Evolutionary conservation across 2,329 filamentous ascomycete species (phyloP).

Genomic region (Septoria linicola): DNA sequence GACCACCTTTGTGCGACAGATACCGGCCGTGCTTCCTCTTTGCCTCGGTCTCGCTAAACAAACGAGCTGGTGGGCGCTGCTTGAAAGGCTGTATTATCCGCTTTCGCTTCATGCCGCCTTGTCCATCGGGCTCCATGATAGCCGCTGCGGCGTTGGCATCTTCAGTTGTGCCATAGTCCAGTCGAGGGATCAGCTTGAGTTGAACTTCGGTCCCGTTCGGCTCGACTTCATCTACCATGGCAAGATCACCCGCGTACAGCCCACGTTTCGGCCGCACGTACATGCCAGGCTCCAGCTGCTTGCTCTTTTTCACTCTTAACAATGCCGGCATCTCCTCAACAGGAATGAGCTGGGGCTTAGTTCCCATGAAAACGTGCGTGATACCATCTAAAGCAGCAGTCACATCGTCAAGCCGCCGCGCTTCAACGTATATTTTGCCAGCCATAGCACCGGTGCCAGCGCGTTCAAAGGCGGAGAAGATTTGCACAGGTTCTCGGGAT

Average conservation of each 20-base stretch:
- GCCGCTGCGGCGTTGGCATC: conserved; percentile 57
- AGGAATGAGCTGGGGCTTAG: conserved; percentile 82
- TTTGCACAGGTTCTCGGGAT: conserved; percentile 76
- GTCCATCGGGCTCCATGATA: conserved; percentile 34
- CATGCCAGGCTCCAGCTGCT: conserved; percentile 78
- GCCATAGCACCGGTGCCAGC: conserved; percentile 72
- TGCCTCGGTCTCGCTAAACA: conserved; percentile 92
- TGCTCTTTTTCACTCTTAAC: conserved; percentile 83
- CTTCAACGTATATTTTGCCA: conserved; percentile 94
- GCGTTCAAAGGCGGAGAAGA: conserved; percentile 90
- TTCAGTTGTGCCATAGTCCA: conserved; percentile 88
- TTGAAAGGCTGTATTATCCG: conserved; percentile 50
- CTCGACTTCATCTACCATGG: conserved; percentile 87
- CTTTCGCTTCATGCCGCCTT: conserved; percentile 69
- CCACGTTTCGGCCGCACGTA: conserved; percentile 78
- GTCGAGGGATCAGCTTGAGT: conserved; percentile 81
- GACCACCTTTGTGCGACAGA: conserved; percentile 48
- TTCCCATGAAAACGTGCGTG: conserved; percentile 84
- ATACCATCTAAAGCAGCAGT: conserved; percentile 78
- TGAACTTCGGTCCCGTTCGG: conserved; percentile 87
- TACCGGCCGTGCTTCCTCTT: conserved; percentile 77
- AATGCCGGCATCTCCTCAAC: conserved; percentile 98
- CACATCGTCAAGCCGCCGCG: conserved; percentile 81
- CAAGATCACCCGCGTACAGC: conserved; percentile 85
- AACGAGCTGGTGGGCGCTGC: conserved; percentile 76